Base-by-base conservation (phyloP, 2,329 filamentous ascomycete species). In the Colletotrichum sp. region DNA sequence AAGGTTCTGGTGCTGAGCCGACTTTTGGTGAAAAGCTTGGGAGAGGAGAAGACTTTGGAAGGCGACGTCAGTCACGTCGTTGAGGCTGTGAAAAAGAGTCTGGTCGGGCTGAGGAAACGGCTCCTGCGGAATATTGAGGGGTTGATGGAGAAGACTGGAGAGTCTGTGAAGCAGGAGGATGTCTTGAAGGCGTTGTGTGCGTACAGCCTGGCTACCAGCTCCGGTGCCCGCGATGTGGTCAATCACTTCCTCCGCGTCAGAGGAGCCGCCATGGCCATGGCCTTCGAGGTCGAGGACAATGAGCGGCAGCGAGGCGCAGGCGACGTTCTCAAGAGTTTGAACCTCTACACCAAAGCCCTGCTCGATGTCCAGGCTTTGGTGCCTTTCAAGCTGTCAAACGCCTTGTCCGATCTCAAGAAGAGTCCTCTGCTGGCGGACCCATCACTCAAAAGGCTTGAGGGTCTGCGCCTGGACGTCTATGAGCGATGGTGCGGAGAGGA, bases 401-500 rank as follows among this genome's bases (percentile, higher is more conserved):
- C 94, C 3, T 85, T 98, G 5, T 86, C 88, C 9, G 89, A 88
- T 26, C 84, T 98, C 7, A 96, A 96, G 83, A 89, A 90, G 67
- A 89, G 90, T 9, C 91, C 93, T 0, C 87, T 98, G 15, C 85
- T 98, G 5, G 91, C 91, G n/a, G 94, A 97, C 81, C 84, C 89
- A 2, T 89, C 92, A 2, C 86, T 98, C 21, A 89, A 90, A 70
- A 84, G 86, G 1, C 83, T 97, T 2, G 91, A 94, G 78, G 93
- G 93, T 18, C 85, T 98, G 15, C 91, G 94, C 43, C 86, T 98
- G 30, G 95, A 98, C 80, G 85, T 97, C 12, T 92, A 95, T 80
- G 92, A 93, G 77, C 89, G 90, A 24, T 98, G 96, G 94, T 94
- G 97, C 77, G 90, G 94, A 21, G 92, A 96, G 9, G 95, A 97